Percentiles rank a stretch among this genome's conserved stretches.
Evolutionary conservation across 805 yeast genomes (phyloP).

Genomic region (Yarrowia osloensis): DNA sequence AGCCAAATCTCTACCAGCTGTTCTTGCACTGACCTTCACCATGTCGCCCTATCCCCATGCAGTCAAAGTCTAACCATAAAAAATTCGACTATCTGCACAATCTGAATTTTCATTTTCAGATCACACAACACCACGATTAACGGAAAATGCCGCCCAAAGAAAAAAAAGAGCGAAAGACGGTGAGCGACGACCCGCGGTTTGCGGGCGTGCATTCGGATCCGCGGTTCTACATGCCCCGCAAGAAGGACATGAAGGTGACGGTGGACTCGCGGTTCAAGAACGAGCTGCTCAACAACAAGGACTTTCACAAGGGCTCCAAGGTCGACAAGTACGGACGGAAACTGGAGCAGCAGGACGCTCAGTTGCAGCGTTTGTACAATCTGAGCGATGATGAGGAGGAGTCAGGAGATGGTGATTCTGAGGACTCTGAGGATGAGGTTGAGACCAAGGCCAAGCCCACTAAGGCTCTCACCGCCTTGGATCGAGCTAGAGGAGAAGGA

Average conservation of each 20-base stretch:
- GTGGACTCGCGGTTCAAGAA: slow-evolving; percentile 85
- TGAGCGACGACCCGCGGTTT: slow-evolving; percentile 73
- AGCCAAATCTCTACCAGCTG: no score
- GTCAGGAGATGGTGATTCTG: slow-evolving; percentile 7
- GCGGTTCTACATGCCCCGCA: slow-evolving; percentile 73
- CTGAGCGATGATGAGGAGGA: slow-evolving; percentile 46
- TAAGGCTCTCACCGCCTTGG: slow-evolving; percentile 33
- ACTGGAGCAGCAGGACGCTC: slow-evolving; percentile 51
- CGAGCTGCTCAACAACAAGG: slow-evolving; percentile 58
- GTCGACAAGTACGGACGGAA: slow-evolving; percentile 89
- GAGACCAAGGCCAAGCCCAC: slow-evolving; percentile 29
- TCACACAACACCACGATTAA: neutral
- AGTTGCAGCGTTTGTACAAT: slow-evolving; percentile 68
- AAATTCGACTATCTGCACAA: slow-evolving; percentile 13
- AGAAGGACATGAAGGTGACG: slow-evolving; percentile 68
- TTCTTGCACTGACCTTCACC: no score
- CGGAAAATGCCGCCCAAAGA: neutral
- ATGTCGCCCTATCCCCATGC: no score
- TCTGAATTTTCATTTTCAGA: neutral
- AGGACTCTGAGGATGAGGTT: slow-evolving; percentile 34
- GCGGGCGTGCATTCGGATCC: slow-evolving; percentile 82
- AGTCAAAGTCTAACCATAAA: neutral
- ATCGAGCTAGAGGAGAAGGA: slow-evolving; percentile 46
- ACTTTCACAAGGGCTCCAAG: slow-evolving; percentile 57
- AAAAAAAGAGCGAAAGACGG: slow-evolving; percentile 37